Conservation (phyloP, 768 basidiomycete species). For the Suillus subalutaceus region DNA sequence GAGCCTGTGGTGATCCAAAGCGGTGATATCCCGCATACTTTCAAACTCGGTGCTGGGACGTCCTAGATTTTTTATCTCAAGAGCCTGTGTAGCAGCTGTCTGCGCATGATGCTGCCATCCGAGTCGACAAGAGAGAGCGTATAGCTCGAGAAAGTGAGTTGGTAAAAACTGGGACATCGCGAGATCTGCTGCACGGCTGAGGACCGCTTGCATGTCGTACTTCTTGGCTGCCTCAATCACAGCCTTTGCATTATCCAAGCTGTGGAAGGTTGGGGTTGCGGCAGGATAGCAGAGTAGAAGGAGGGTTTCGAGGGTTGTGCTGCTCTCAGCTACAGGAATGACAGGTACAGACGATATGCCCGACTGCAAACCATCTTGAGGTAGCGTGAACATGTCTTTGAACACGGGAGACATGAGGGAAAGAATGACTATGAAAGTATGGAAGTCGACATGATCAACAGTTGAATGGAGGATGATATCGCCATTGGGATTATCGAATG, state of each 20-base stretch:
- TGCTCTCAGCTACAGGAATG: slow-evolving; percentile 44
- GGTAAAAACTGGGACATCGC: slow-evolving; percentile 14
- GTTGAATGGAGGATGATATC: slow-evolving; percentile 39
- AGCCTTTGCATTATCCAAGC: slow-evolving; percentile 16
- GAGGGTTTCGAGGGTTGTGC: slow-evolving; percentile 36
- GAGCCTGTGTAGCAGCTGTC: slow-evolving; percentile 25
- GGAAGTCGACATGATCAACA: slow-evolving; percentile 36
- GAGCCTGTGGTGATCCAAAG: slow-evolving; percentile 42
- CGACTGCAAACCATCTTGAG: slow-evolving; percentile 15
- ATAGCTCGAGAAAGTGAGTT: slow-evolving; percentile 26
- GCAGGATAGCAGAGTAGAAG: slow-evolving; percentile 45
- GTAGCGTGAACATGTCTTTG: slow-evolving; percentile 28
- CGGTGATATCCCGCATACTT: slow-evolving; percentile 46
- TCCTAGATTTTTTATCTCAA: slow-evolving; percentile 16
- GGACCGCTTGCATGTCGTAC: slow-evolving; percentile 29
- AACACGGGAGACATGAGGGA: slow-evolving; percentile 40
- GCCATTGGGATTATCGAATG: slow-evolving; percentile 35
- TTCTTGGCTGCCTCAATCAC: slow-evolving; percentile 23
- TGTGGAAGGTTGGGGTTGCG: slow-evolving; percentile 3
- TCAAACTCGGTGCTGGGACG: slow-evolving; percentile 25
- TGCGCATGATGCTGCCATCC: slow-evolving; percentile 22
- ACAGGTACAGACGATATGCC: slow-evolving; percentile 26
- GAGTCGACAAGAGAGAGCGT: slow-evolving; percentile 30
- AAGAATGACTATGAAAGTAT: slow-evolving; percentile 39
- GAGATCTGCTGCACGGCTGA: slow-evolving; percentile 20